A percentile compares a stretch with the other conserved stretches of the same genome.
phyloP scores from a whole-genome alignment of 257 asterid genomes.

The Salvia miltiorrhiza region DNA sequence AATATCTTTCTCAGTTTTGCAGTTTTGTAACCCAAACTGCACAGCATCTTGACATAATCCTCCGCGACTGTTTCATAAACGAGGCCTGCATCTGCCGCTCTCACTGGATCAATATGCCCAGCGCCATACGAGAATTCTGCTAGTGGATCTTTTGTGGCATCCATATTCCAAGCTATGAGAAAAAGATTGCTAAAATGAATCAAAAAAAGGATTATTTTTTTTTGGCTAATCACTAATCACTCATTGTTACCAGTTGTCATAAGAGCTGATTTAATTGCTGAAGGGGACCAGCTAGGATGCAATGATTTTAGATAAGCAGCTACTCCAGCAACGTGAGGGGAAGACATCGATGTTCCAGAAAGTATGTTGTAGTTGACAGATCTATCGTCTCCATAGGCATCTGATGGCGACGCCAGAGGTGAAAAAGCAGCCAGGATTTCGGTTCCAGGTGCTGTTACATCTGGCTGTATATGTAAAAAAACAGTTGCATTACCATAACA shows the following conservation, averaged over 20 bases:
- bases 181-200: neutral
- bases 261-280: conserved; percentile 33
- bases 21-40: conserved; percentile 8
- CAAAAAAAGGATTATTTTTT: too few relatives aligned
- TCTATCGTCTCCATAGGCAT: neutral
- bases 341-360: conserved; percentile 29
- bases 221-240: too few relatives aligned
- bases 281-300: conserved; percentile 34
- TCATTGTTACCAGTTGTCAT: conserved; percentile 25
- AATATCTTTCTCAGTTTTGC: neutral
- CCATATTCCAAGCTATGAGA: conserved; percentile 18
- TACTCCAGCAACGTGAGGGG: conserved; percentile 32
- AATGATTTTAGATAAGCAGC: conserved; percentile 27
- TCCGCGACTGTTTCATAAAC: too few relatives aligned
- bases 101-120: too few relatives aligned
- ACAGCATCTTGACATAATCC: neutral
- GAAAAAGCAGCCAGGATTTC: conserved; percentile 26
- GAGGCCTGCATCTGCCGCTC: too few relatives aligned
- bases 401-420: conserved; percentile 1
- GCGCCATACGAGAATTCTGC: too few relatives aligned
- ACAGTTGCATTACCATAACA: too few relatives aligned
- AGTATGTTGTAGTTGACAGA: neutral
- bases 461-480: conserved; percentile 18
- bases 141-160: neutral
- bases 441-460: conserved; percentile 25